Base-by-base conservation (phyloP, 106 monocot species). In the Dendrobium officinale region DNA sequence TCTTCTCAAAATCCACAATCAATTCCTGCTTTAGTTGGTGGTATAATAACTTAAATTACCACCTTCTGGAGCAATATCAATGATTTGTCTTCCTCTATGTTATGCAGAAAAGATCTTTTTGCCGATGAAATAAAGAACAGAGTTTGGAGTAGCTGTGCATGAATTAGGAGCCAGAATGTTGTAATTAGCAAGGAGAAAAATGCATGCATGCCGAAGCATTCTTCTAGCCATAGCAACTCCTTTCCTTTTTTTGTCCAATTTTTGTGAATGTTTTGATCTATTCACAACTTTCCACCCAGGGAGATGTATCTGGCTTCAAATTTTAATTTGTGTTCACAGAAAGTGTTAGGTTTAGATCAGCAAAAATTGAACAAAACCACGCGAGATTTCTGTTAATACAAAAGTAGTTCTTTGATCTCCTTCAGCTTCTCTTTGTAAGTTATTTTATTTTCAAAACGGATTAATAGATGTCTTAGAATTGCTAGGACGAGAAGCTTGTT, bases 81-180 rank as follows among this genome's bases (percentile, higher is more conserved):
- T 27, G 40, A 9, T 10, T 29, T 72, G 4, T 72, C 33, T 22
- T 82, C 11, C 42, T 2, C 67, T 78, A 17, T 72, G 72, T 77
- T 78, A 17, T 72, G 72, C 82, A 83, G 82, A 82, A 76, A 48
- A 83, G 72, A 54, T 70, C 51, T 7, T 83, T 83, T 78, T 78
- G 78, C 51, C 67, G 78, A 78, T 22, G 54, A 18, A 77, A 10
- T 67, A 29, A 41, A 80, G 51, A 51, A 3, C 51, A 51, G 51
- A 51, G 51, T 51, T 51, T 51, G 51, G 51, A 51, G 51, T 51
- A 77, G 77, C 67, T 49, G 77, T 67, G 45, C 48, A 77, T 77
- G 76, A 45, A 48, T 49, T 77, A 67, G 47, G 55, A 45, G 37
- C 37, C 72, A 33, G 37, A 40, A 72, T 5, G 40, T 13, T 51